Evolutionary conservation across 1,284 basidiomycete genomes (phyloP), one percentile per base, ranked within the genome.

Genomic region (Ustilago tritici): DNA sequence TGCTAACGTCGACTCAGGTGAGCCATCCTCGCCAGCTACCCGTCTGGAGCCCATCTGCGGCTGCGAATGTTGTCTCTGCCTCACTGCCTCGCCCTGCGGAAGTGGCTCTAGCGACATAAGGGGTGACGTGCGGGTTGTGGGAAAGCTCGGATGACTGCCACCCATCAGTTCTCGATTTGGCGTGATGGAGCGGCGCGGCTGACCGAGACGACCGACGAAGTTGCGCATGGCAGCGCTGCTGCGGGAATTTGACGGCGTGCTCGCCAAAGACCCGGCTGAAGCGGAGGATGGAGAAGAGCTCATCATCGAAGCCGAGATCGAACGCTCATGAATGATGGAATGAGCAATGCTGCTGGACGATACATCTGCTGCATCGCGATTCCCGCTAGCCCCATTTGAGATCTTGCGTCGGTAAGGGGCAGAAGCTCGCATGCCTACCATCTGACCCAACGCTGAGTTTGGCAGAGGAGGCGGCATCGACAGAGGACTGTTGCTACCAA

Each of bases 401-500:
- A 76, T 76, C 62, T 76, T 76, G 55, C 74, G 69, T 8, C 74
- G 49, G 28, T 76, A 76, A 23, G 74, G 64, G 47, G 74, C 65
- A 2, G 74, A 76, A 19, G 74, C 74, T 0, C 74, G 57, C 59
- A 70, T 65, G 7, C 69, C 74, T 0, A 61, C 52, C 46, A 76
- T 38, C 38, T 76, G 74, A 0, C 71, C 65, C 1, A 67, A 58
- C 2, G 49, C 70, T 19, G 61, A 35, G 6, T 19, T 62, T 2
- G 62, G 65, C 32, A 64, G 61, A 47, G 73, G 65, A 2, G 61
- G 52, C 8, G 57, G 57, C 59, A 63, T 66, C 17, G 72, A 66
- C 32, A 43, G 32, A 4, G 65, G 65, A 28, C 66, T 74, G 36
- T 53, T 58, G 28, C 43, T 47, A 12, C 56, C 63, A 1, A 12